Conservation (phyloP, 139 green algal genomes). For the Asterochloris sp. region DNA sequence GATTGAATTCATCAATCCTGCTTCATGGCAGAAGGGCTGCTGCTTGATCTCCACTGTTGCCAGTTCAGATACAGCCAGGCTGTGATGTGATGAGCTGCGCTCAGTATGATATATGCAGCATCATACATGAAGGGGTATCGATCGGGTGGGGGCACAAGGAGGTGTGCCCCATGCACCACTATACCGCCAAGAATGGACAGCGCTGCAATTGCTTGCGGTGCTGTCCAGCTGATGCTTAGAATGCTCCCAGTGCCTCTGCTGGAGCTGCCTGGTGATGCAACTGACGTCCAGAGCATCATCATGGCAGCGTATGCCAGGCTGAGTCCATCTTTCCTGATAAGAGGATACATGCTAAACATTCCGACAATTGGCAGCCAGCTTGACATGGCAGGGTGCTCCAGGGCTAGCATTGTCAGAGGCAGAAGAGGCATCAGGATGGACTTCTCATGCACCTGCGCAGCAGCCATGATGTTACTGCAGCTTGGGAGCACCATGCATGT, state of each 20-base stretch:
- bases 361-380: constrained; percentile 55
- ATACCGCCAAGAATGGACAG: background rate
- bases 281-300: constrained; percentile 28
- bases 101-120: constrained; percentile 20
- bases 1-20: too few relatives aligned
- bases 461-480: background rate
- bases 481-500: background rate
- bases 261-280: background rate
- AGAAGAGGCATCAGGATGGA: constrained; percentile 91
- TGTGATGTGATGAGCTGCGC: constrained; percentile 22
- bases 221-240: background rate
- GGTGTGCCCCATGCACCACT: background rate
- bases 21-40: too few relatives aligned
- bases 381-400: constrained; percentile 46
- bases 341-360: constrained; percentile 84
- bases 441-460: constrained; percentile 95
- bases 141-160: constrained; percentile 17
- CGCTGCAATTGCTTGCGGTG: background rate
- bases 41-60: background rate
- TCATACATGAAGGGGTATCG: constrained; percentile 33
- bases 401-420: constrained; percentile 68
- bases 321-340: constrained; percentile 83
- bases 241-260: background rate
- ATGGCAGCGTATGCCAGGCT: constrained; percentile 57
- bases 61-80: constrained; percentile 11